Conservation (phyloP, 2,329 filamentous ascomycete genomes). For the Epichloe amarillans region DNA sequence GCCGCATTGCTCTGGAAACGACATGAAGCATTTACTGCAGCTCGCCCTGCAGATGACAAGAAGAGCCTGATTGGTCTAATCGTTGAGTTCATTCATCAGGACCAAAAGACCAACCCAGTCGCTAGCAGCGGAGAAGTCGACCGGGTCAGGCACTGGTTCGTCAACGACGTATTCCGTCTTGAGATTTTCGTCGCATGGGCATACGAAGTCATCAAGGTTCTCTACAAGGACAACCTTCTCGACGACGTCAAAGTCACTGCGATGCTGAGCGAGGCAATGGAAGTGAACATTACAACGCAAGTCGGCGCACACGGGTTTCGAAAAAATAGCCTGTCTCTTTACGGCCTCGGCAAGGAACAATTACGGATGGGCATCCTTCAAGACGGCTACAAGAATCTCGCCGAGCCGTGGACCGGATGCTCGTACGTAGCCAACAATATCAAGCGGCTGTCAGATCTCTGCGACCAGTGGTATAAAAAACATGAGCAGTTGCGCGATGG, state of each 20-base stretch:
- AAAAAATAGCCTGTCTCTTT: constrained; percentile 51
- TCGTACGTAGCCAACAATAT: constrained; percentile 46
- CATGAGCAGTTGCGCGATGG: constrained; percentile 21
- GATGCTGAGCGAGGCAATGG: constrained; percentile 53
- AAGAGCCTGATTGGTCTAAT: constrained; percentile 62
- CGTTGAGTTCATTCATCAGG: constrained; percentile 61
- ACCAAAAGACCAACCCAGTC: constrained; percentile 57
- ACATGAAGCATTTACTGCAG: constrained; percentile 56
- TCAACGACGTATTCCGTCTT: constrained; percentile 59
- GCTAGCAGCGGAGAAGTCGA: constrained; percentile 59
- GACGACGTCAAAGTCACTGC: constrained; percentile 41
- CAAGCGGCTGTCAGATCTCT: constrained; percentile 46
- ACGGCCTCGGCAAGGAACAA: constrained; percentile 57
- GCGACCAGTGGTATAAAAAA: constrained; percentile 39
- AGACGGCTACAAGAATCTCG: constrained; percentile 53
- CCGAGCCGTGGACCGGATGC: constrained; percentile 77
- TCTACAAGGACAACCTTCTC: constrained; percentile 48
- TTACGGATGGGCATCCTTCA: constrained; percentile 51
- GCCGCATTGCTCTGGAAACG: constrained; percentile 67
- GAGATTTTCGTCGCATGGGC: constrained; percentile 69
- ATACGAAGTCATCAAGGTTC: constrained; percentile 60
- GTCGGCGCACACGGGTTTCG: constrained; percentile 57
- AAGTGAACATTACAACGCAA: constrained; percentile 46
- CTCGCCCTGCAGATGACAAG: constrained; percentile 45
- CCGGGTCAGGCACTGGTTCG: constrained; percentile 73